A percentile compares a stretch with the other conserved stretches of the same genome.
Conservation (phyloP, 225 moss, liverwort and hornwort genomes). For the Neckera pumila region DNA sequence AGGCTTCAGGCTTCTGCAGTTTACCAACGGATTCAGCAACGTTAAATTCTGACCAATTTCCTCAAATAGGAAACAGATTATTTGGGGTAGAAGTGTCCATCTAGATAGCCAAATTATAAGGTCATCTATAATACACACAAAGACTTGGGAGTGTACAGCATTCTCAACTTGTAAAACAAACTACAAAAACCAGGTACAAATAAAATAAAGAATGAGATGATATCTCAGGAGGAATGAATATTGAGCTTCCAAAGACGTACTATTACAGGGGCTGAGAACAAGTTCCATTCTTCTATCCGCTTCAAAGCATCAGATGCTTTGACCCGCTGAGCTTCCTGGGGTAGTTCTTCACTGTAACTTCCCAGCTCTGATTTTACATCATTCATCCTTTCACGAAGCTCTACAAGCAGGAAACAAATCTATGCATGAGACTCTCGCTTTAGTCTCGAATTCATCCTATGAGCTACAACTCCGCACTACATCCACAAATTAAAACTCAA, state of each 20-base stretch:
- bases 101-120: background rate
- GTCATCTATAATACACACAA: background rate
- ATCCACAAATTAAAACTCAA: background rate
- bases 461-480: background rate
- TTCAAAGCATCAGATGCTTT: conserved; percentile 66
- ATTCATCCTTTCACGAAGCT: conserved; percentile 63
- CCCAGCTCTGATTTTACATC: conserved; percentile 61
- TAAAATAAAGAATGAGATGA: background rate
- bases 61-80: background rate
- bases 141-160: background rate
- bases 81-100: background rate
- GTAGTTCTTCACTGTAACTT: conserved; percentile 35
- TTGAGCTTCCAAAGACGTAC: conserved; percentile 11
- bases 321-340: conserved; percentile 29
- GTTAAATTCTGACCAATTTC: background rate
- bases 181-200: background rate
- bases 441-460: background rate
- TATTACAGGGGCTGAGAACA: conserved; percentile 48
- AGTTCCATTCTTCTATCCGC: conserved; percentile 86
- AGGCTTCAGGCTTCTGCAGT: conserved; percentile 48
- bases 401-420: conserved; percentile 21
- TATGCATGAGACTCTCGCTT: background rate
- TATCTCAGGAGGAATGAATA: background rate
- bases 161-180: background rate
- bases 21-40: background rate